Evolutionary conservation across 108 stramenopile species (phyloP).

Genomic region (Nitzschia putrida): DNA sequence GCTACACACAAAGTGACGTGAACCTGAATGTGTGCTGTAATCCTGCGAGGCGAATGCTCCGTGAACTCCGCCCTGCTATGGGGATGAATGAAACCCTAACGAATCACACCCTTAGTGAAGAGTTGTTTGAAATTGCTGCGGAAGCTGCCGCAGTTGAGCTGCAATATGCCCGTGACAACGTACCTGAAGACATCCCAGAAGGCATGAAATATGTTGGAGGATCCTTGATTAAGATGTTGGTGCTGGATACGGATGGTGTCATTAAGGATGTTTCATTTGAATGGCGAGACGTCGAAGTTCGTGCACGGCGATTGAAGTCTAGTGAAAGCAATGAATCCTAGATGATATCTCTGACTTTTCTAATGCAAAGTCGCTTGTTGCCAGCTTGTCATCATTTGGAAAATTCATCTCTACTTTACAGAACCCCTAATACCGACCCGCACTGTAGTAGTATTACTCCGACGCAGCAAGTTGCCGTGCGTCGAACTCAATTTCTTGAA

Average conservation of each 20-base stretch:
- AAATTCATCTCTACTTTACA: too few species aligned
- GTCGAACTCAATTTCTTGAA: conserved; percentile 88
- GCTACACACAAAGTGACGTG: not conserved
- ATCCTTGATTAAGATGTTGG: not conserved
- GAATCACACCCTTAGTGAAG: not conserved
- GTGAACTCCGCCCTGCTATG: not conserved
- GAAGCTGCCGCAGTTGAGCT: not conserved
- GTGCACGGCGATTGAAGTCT: not conserved
- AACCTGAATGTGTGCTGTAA: not conserved
- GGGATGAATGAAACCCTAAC: not conserved
- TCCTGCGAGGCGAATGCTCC: not conserved
- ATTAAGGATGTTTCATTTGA: not conserved
- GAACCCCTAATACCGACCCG: too few species aligned
- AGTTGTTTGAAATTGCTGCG: not conserved
- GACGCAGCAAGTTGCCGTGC: conserved; percentile 35
- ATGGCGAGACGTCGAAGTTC: not conserved
- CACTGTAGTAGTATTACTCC: too few species aligned
- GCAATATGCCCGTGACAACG: not conserved
- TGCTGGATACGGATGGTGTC: not conserved
- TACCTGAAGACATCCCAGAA: not conserved
- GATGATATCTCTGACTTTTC: too few species aligned
- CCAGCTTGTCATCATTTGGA: too few species aligned
- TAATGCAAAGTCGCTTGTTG: too few species aligned
- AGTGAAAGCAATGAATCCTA: too few species aligned
- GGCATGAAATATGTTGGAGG: not conserved